Percentiles rank a stretch among this genome's conserved stretches.
phyloP scores from a whole-genome alignment of 768 basidiomycete species.

The Amanita pseudoporphyria region DNA sequence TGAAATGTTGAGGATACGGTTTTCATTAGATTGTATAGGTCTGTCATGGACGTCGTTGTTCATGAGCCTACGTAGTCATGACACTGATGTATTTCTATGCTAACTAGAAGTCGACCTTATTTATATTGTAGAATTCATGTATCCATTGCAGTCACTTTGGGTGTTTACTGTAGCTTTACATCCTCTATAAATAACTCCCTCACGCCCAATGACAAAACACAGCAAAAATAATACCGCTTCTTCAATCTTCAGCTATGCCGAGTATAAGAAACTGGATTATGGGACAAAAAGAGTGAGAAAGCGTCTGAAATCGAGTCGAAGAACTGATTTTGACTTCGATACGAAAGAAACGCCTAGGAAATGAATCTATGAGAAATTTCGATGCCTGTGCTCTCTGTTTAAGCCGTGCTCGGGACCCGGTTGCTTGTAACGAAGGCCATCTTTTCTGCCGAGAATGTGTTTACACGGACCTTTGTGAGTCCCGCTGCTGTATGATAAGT shows the following conservation, averaged over 20 bases:
- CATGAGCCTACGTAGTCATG: constrained; percentile 39
- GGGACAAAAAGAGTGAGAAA: constrained; percentile 71
- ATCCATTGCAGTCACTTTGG: background rate
- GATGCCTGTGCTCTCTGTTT: constrained; percentile 89
- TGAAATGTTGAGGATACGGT: constrained; percentile 1
- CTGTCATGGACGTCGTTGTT: constrained; percentile 68
- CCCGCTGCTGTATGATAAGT: background rate
- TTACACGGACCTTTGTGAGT: constrained; percentile 72
- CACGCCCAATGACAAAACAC: constrained; percentile 84
- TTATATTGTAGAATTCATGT: too few species aligned
- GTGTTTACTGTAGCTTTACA: constrained; percentile 2
- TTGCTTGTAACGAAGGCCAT: constrained; percentile 81
- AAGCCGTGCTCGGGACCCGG: constrained; percentile 71
- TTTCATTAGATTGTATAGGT: constrained; percentile 27
- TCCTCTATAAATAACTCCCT: background rate
- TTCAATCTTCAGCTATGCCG: constrained; percentile 84
- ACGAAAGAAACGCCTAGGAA: constrained; percentile 65
- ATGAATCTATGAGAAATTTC: constrained; percentile 88
- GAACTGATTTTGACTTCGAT: background rate
- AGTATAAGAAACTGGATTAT: constrained; percentile 79
- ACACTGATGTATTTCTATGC: background rate
- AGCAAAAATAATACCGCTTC: constrained; percentile 88
- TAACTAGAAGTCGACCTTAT: too few species aligned
- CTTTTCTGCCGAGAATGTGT: constrained; percentile 95
- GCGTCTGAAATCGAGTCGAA: background rate